Evolutionary conservation across 2,329 filamentous ascomycete species (phyloP), one percentile per base, ranked within the genome.

Genomic region (Cladosporium colombiae): DNA sequence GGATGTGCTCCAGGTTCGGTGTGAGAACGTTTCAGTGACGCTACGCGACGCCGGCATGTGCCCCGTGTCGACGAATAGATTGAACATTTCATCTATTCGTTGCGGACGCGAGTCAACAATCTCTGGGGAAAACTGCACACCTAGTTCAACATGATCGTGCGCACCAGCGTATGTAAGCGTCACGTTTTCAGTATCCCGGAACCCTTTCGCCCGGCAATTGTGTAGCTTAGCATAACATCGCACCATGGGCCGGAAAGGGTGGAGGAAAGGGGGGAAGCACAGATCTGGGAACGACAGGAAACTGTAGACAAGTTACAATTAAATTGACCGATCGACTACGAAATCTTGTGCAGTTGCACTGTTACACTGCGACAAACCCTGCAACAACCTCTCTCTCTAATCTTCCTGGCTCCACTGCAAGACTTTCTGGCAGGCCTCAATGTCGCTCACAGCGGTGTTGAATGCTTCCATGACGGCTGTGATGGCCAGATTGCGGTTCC

Each of bases 401-500:
- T 69, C 65, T 49, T 78, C 74, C 70, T 83, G 81, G 67, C 77
- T 81, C 8, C 76, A 74, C 65, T 74, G 74, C 68, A 79, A 64
- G 35, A 84, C 76, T 65, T 71, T 69, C 72, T 84, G 82, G 75
- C 81, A 81, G 31, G 78, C 75, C 73, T 88, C 85, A 66, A 93
- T 91, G 74, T 93, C 91, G 27, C 78, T 74, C 66, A 92, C 88
- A 14, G 88, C 87, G 33, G 88, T 87, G 71, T 96, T 93, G 77
- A 97, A 97, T 5, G 91, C 87, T 18, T 85, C 82, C 50, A 82
- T 82, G 44, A 96, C 84, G 44, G 83, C 80, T 55, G 80, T 81
- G 16, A 89, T 83, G 16, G 97, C 93, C 71, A 84, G 84, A 72
- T 88, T 89, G 52, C 95, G 87, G 78, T 99, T 95, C 87, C 91